Conservation (phyloP, 331 rosid genomes). For the Malus hybrid region DNA sequence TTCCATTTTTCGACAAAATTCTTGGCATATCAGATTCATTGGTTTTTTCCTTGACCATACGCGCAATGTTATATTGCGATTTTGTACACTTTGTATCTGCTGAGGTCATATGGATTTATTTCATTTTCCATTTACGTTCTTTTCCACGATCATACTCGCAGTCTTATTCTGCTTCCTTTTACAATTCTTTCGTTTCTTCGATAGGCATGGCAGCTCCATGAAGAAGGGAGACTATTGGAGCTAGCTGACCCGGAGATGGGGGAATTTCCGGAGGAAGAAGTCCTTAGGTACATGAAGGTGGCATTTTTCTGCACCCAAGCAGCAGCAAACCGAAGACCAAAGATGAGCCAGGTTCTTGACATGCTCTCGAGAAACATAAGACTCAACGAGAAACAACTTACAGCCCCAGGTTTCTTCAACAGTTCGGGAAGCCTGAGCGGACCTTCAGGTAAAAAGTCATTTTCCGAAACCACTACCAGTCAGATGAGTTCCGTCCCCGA, state of each 20-base stretch:
- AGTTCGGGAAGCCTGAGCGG: constrained; percentile 24
- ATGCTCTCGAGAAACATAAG: constrained; percentile 69
- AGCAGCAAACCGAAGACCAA: constrained; percentile 65
- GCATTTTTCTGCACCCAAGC: constrained; percentile 91
- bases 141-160: not conserved
- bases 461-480: constrained; percentile 18
- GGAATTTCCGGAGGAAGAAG: constrained; percentile 60
- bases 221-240: constrained; percentile 61
- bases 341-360: constrained; percentile 63
- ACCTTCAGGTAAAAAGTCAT: constrained; percentile 32
- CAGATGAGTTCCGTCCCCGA: constrained; percentile 33
- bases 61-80: not conserved
- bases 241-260: constrained; percentile 58
- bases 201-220: constrained; percentile 88
- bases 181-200: not conserved
- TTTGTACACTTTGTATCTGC: not conserved
- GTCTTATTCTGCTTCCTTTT: not conserved
- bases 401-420: constrained; percentile 74
- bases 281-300: constrained; percentile 74
- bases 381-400: constrained; percentile 63
- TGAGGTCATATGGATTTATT: not conserved
- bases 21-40: too few relatives aligned
- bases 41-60: not conserved
- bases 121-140: not conserved
- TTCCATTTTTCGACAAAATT: too few relatives aligned